A percentile compares a stretch with the other conserved stretches of the same genome.
Evolutionary conservation across 164 flowering plant genomes (phyloP).

Genomic region (Sextonia rubra): DNA sequence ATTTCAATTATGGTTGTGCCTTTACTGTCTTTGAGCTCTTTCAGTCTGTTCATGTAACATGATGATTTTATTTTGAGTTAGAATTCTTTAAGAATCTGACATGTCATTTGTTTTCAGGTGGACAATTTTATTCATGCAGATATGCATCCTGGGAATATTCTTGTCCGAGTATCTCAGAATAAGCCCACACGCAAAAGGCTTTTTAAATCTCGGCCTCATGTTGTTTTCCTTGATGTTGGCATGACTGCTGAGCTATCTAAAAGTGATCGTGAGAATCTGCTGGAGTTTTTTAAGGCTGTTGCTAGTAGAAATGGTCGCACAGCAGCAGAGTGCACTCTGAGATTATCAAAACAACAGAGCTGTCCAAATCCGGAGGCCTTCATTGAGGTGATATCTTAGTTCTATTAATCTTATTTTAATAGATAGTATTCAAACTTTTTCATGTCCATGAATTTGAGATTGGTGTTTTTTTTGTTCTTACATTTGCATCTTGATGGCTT

Average conservation of each 20-base stretch:
- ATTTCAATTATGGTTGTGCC: background rate
- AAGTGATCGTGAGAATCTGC: slow-evolving; percentile 19
- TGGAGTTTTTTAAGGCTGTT: slow-evolving; percentile 26
- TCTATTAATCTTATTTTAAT: background rate
- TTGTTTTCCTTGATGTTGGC: slow-evolving; percentile 25
- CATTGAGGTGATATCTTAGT: slow-evolving; percentile 16
- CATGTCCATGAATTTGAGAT: no score
- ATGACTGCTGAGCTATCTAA: slow-evolving; percentile 26
- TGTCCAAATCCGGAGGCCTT: slow-evolving; percentile 25
- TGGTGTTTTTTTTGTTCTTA: no score
- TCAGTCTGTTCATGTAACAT: background rate
- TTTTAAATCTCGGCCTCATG: slow-evolving; percentile 23
- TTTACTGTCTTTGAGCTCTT: background rate
- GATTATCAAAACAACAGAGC: slow-evolving; percentile 20
- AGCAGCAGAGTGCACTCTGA: slow-evolving; percentile 22
- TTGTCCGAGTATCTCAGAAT: slow-evolving; percentile 49
- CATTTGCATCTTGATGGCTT: no score
- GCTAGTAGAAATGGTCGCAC: slow-evolving; percentile 22
- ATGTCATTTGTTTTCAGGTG: slow-evolving; percentile 47
- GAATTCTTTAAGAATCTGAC: background rate
- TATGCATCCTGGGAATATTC: slow-evolving; percentile 93
- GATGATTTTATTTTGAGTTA: background rate
- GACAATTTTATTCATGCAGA: slow-evolving; percentile 95
- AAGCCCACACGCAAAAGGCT: slow-evolving; percentile 15
- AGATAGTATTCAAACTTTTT: no score